Evolutionary conservation across 2,329 filamentous ascomycete species (phyloP), one percentile per base, ranked within the genome.

Genomic region (Sordariomycetes sp.): DNA sequence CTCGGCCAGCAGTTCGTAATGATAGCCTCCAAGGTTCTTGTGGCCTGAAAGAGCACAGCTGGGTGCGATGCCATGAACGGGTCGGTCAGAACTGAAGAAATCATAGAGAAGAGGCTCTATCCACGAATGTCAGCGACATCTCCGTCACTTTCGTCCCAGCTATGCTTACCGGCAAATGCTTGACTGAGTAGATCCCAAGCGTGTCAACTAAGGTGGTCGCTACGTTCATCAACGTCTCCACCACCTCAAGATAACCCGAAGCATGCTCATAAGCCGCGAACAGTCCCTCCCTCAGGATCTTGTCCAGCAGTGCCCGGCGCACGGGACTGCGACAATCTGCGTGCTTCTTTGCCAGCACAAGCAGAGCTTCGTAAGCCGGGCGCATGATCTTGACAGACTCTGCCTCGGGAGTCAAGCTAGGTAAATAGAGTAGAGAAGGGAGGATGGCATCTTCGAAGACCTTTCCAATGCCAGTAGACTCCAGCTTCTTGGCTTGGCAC

Each of bases 401-500:
- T 0, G 67, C 51, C 47, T 85, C 81, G 1, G 83, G 77, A 0
- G 86, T 94, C 27, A 94, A 62, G 10, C 70, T 75, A 1, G 90
- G 88, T 6, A 94, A 66, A 46, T 78, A 84, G 7, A 81, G 68
- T n/a, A 94, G 68, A 23, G 79, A 76, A 1, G 86, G 83, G 42
- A 79, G 70, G 3, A 86, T 57, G 4, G 79, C 72, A 15, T 86
- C 72, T 46, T 80, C 71, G 40, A 90, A 81, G 18, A 90, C 70
- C 11, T 68, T 59, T 16, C 69, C 71, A 7, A 90, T 71, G 1
- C 83, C 82, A 0, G 77, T 83, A 30, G 66, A 64, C 10, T 54
- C 54, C 29, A 88, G 64, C 3, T 80, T 63, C 5, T 55, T 49
- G 2, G 58, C 42, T 0, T 75, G 68, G 28, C 75, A 72, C 33